A percentile compares a stretch with the other conserved stretches of the same genome.
These are phyloP conservation scores for Tephrocybe sp. DNA, from an alignment of 768 basidiomycete species.

Conservation along the genomic window DNA sequence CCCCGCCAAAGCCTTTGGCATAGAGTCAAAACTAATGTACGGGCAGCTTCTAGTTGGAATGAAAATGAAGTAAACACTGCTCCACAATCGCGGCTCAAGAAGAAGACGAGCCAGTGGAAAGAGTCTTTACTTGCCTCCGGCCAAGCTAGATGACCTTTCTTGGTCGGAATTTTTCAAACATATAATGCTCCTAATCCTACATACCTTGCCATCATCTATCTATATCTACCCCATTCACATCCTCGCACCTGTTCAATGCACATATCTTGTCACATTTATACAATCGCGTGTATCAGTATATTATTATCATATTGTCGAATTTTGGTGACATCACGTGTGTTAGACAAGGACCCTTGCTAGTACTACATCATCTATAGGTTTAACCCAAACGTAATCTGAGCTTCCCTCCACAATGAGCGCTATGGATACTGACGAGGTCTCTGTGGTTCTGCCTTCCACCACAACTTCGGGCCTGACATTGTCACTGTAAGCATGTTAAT, in stretches of 20 bases:
- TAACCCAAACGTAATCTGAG: not conserved
- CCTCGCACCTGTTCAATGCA: too few relatives aligned
- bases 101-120: slow-evolving; percentile 13
- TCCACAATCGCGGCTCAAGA: slow-evolving; percentile 11
- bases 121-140: slow-evolving; percentile 9
- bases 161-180: not conserved
- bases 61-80: slow-evolving; percentile 4
- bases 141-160: not conserved
- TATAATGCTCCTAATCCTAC: too few relatives aligned
- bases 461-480: slow-evolving; percentile 73
- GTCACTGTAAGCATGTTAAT: slow-evolving; percentile 53
- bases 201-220: too few relatives aligned
- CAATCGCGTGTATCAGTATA: too few relatives aligned
- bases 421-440: slow-evolving; percentile 78
- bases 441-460: slow-evolving; percentile 70
- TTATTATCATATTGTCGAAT: too few relatives aligned
- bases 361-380: not conserved
- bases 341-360: not conserved
- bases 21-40: slow-evolving; percentile 33
- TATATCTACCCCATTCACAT: too few relatives aligned
- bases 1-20: slow-evolving; percentile 32
- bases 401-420: slow-evolving; percentile 38
- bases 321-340: not conserved
- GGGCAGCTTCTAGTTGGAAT: slow-evolving; percentile 20
- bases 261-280: too few relatives aligned